phyloP scores from a whole-genome alignment of 495 filamentous ascomycete species.

The Rusavskia elegans region DNA sequence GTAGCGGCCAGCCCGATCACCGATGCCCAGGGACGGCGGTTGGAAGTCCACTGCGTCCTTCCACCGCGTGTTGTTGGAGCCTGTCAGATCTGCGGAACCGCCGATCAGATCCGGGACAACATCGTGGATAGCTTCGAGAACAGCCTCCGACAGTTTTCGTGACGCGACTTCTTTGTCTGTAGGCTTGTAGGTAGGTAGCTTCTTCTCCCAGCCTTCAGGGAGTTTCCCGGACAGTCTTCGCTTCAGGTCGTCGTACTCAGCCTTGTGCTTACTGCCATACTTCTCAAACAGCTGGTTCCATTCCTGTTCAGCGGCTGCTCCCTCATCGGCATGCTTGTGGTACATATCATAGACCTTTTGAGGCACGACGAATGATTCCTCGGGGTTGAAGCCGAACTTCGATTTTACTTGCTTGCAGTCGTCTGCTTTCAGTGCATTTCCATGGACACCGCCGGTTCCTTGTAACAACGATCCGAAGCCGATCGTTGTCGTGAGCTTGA shows the following conservation, averaged over 20 bases:
- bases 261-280: constrained; percentile 62
- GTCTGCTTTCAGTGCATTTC: constrained; percentile 82
- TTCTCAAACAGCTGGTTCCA: constrained; percentile 89
- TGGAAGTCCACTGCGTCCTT: constrained; percentile 98
- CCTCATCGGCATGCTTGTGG: constrained; percentile 60
- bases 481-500: constrained; percentile 96
- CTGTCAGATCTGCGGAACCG: constrained; percentile 93
- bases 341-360: constrained; percentile 91
- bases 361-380: constrained; percentile 84
- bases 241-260: constrained; percentile 61
- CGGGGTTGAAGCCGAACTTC: constrained; percentile 91
- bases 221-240: constrained; percentile 73
- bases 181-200: constrained; percentile 81
- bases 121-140: constrained; percentile 75
- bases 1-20: constrained; percentile 82
- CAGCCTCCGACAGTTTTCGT: constrained; percentile 86
- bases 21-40: constrained; percentile 68
- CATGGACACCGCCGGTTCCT: constrained; percentile 91
- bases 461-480: constrained; percentile 88
- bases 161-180: constrained; percentile 74
- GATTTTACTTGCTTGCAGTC: constrained; percentile 83
- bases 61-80: constrained; percentile 96
- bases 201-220: constrained; percentile 94
- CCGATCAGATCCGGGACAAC: constrained; percentile 81
- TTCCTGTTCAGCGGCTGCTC: constrained; percentile 82